These are phyloP conservation scores for Talaromyces trachyspermus DNA, from an alignment of 495 filamentous ascomycete species.

Conservation along the genomic window DNA sequence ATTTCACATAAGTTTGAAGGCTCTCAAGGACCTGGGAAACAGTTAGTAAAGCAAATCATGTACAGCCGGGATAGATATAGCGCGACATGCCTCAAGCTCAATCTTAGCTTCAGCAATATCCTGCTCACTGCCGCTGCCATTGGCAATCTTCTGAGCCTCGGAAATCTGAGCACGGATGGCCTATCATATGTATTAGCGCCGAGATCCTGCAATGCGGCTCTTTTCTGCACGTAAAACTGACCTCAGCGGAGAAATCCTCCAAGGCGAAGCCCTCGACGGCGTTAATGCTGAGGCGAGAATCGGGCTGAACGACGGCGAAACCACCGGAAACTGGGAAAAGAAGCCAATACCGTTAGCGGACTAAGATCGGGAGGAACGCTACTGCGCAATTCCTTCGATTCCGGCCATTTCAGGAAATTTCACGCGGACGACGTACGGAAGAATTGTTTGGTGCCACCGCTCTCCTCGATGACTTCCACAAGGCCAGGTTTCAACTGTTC, in stretches of 20 bases:
- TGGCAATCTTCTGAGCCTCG: constrained; percentile 92
- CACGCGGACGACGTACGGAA: constrained; percentile 67
- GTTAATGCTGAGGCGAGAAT: constrained; percentile 93
- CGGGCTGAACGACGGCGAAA: constrained; percentile 93
- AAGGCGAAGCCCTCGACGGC: constrained; percentile 90
- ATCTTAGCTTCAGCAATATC: constrained; percentile 98
- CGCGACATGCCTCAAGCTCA: constrained; percentile 77
- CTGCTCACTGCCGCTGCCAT: constrained; percentile 87
- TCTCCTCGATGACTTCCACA: constrained; percentile 93
- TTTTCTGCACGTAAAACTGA: constrained; percentile 24
- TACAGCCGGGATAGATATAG: neutral
- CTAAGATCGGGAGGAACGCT: no score
- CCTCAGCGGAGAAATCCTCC: constrained; percentile 90
- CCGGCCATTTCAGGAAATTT: no score
- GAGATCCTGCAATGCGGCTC: neutral
- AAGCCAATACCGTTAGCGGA: neutral
- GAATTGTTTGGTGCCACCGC: constrained; percentile 87
- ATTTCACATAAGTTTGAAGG: constrained; percentile 9
- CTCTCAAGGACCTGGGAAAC: constrained; percentile 8
- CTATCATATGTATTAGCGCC: constrained; percentile 18
- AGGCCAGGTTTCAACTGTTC: constrained; percentile 97
- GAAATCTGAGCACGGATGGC: constrained; percentile 53
- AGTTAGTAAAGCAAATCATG: neutral
- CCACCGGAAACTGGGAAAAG: constrained; percentile 74
- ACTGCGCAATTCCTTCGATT: no score